Evolutionary conservation across 148 eudicot genomes (phyloP).

Genomic region (Tetragonia tetragonoides): DNA sequence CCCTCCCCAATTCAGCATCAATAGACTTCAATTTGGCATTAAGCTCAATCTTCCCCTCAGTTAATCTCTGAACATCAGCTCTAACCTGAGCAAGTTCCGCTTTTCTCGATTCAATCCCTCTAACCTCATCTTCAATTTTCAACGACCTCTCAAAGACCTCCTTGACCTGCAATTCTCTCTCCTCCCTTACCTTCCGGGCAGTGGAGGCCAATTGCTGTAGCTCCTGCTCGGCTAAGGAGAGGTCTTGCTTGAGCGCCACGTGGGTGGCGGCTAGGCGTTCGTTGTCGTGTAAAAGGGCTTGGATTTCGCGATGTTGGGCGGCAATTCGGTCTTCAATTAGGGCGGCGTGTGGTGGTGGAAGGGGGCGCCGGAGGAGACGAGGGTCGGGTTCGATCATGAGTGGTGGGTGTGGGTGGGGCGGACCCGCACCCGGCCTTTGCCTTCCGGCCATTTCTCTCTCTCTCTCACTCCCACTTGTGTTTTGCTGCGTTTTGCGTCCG

Average conservation of each 20-base stretch:
- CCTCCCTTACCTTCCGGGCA: constrained; percentile 44
- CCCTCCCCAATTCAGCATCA: constrained; percentile 36
- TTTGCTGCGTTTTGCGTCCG: neutral
- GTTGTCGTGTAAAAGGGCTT: constrained; percentile 54
- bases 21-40: constrained; percentile 31
- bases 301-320: constrained; percentile 47
- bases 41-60: constrained; percentile 36
- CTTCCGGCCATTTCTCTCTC: constrained; percentile 43
- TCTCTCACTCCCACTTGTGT: neutral
- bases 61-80: constrained; percentile 39
- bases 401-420: constrained; percentile 22
- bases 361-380: constrained; percentile 19
- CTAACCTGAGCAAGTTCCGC: constrained; percentile 43
- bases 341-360: constrained; percentile 15
- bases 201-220: constrained; percentile 42
- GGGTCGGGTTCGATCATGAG: constrained; percentile 19
- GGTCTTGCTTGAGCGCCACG: constrained; percentile 62
- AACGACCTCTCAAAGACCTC: constrained; percentile 49
- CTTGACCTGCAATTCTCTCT: constrained; percentile 49
- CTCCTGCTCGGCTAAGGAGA: constrained; percentile 53
- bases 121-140: constrained; percentile 47
- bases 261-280: constrained; percentile 51
- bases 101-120: constrained; percentile 29
- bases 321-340: constrained; percentile 36
- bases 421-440: constrained; percentile 16